A percentile compares a stretch with the other conserved stretches of the same genome.
Conservation (phyloP, 306 rosid genomes). For the Begonia peltatifolia region DNA sequence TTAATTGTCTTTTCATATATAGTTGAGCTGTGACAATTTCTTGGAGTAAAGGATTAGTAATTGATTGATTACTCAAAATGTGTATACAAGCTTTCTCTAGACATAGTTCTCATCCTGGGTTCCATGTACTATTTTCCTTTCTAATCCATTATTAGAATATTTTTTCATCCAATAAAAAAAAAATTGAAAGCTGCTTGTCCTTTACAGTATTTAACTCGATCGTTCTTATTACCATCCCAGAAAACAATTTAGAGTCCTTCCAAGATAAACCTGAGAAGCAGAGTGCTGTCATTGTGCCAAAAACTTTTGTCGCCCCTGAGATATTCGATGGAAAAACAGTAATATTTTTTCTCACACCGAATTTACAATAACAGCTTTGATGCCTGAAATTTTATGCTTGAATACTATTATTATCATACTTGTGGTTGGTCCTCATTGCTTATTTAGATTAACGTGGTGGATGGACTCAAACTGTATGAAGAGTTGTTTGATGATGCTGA, state of each 20-base stretch:
- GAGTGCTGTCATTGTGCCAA: constrained; percentile 26
- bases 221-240: constrained; percentile 22
- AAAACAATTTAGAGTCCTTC: constrained; percentile 24
- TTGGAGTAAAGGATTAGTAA: too few relatives aligned
- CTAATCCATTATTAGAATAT: too few relatives aligned
- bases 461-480: constrained; percentile 70
- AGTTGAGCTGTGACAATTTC: too few relatives aligned
- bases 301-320: constrained; percentile 48
- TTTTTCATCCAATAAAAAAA: too few relatives aligned
- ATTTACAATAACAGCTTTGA: not conserved
- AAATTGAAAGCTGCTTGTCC: too few relatives aligned
- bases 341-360: constrained; percentile 13
- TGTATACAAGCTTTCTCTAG: too few relatives aligned
- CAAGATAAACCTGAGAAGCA: constrained; percentile 36
- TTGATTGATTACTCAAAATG: too few relatives aligned
- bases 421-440: not conserved
- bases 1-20: too few relatives aligned
- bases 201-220: not conserved
- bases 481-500: constrained; percentile 35
- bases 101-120: too few relatives aligned
- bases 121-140: too few relatives aligned
- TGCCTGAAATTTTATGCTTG: not conserved
- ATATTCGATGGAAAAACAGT: constrained; percentile 60
- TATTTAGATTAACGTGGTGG: constrained; percentile 60
- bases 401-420: constrained; percentile 1